A percentile compares a stretch with the other conserved stretches of the same genome.
These are phyloP conservation scores for Chlorella sorokiniana DNA, from an alignment of 139 green algal species.

Conservation along the genomic window DNA sequence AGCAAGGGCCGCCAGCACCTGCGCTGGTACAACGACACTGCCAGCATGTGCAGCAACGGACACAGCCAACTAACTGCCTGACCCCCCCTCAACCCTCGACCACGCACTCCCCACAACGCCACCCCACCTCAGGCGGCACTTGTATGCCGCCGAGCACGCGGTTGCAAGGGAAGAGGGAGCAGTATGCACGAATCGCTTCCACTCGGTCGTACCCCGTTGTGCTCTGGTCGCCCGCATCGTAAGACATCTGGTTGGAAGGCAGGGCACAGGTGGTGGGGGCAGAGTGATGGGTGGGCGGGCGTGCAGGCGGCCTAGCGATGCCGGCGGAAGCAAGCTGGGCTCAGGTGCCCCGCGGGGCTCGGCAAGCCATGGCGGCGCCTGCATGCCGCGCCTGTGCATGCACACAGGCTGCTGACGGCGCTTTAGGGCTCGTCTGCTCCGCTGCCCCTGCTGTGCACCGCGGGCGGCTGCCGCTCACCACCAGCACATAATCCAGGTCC, in stretches of 20 bases:
- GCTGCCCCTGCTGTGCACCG: neutral
- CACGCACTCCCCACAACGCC: no score
- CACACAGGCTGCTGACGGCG: no score
- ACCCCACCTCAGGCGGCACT: slow-evolving; percentile 48
- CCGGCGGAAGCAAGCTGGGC: no score
- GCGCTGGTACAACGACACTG: neutral
- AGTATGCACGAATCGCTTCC: slow-evolving; percentile 41
- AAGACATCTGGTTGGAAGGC: neutral
- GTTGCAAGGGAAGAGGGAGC: slow-evolving; percentile 27
- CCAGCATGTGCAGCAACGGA: neutral
- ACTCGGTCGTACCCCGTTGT: slow-evolving; percentile 3
- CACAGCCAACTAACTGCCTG: neutral
- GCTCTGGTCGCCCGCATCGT: slow-evolving; percentile 11
- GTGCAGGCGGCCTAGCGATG: no score
- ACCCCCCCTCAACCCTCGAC: no score
- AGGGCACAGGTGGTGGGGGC: neutral
- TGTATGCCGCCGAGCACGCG: slow-evolving; percentile 42
- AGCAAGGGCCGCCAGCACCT: neutral
- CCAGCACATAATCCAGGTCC: slow-evolving; percentile 45
- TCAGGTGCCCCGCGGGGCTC: no score
- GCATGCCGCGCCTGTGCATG: no score
- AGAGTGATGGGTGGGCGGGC: no score
- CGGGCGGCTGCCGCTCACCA: neutral
- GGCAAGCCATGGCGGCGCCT: no score
- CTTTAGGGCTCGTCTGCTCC: no score